Base-by-base conservation (phyloP, 495 filamentous ascomycete species). In the Aspergillus homomorphus region DNA sequence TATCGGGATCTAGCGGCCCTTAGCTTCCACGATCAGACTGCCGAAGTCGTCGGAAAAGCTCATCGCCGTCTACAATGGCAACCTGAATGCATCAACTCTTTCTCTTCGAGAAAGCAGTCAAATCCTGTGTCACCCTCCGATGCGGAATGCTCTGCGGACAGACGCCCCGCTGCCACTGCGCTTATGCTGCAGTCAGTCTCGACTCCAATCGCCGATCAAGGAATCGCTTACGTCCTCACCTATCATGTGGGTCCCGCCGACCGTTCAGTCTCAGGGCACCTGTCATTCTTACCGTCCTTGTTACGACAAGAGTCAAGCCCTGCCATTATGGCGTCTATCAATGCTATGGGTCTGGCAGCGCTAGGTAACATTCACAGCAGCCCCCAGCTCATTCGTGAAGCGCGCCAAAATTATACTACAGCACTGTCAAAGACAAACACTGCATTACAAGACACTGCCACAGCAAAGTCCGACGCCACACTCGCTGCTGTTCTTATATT, bases 401-500 rank as follows among this genome's bases (percentile, higher is more conserved):
- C 65, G 18, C 59, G 65, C 21, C 42, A 52, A 45, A 48, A 68
- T 15, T 70, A 70, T 60, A 58, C 55, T 20, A 53, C 53, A 33
- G 57, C 65, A 15, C 44, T 70, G 26, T 45, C 56, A 10, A 28
- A 60, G 43, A 64, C 62, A 16, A 68, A 64, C 26, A 56, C 54
- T 4, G 68, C 59, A 12, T 52, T 70, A 6, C 53, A 42, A 6
- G 61, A 70, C 33, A 57, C 53, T 1, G 45, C 41, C 9, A 18
- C 53, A 8, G 54, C 61, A 15, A 59, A 49, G 42, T 51, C 56
- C 0, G 59, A 70, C 41, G 46, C 60, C 20, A 59, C 63, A 2
- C 43, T 70, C 10, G 49, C 52, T 24, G 63, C 65, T 12, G 65
- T 70, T 19, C 41, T 62, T 3, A 45, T 70, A 14, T 46, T 70